phyloP scores from a whole-genome alignment of 805 yeast genomes.

The Wickerhamiella brachini region DNA sequence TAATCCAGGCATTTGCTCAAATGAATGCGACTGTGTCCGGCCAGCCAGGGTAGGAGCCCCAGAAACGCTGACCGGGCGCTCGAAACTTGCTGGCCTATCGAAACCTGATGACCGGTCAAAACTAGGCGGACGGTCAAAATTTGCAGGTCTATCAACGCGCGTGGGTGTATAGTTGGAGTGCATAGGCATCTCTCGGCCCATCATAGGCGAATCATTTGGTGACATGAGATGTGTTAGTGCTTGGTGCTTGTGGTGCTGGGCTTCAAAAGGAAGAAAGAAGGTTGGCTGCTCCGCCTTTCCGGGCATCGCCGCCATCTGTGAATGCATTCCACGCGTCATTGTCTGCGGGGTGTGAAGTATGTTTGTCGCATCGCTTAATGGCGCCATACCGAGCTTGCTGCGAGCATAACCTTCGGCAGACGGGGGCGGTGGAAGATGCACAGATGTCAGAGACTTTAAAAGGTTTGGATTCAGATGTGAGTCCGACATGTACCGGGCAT shows the following conservation, averaged over 20 bases:
- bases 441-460: conserved; percentile 28
- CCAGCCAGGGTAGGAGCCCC: neutral
- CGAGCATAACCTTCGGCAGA: conserved; percentile 7
- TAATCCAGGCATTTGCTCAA: neutral
- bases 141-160: neutral
- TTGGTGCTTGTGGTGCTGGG: neutral
- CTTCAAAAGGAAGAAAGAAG: neutral
- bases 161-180: neutral
- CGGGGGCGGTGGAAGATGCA: conserved; percentile 32
- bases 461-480: conserved; percentile 5
- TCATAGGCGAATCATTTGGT: neutral
- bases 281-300: neutral
- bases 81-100: neutral
- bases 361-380: neutral
- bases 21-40: neutral
- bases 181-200: neutral
- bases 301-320: neutral
- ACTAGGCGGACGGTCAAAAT: too few relatives aligned
- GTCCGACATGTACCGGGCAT: neutral
- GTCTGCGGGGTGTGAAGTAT: neutral
- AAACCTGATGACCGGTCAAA: too few relatives aligned
- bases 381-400: neutral
- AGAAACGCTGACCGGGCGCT: conserved; percentile 2
- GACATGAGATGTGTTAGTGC: neutral
- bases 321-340: neutral